Percentiles rank a stretch among this genome's conserved stretches.
phyloP scores from a whole-genome alignment of 2,329 filamentous ascomycete genomes.

The Sporothrix pseudoabietina region DNA sequence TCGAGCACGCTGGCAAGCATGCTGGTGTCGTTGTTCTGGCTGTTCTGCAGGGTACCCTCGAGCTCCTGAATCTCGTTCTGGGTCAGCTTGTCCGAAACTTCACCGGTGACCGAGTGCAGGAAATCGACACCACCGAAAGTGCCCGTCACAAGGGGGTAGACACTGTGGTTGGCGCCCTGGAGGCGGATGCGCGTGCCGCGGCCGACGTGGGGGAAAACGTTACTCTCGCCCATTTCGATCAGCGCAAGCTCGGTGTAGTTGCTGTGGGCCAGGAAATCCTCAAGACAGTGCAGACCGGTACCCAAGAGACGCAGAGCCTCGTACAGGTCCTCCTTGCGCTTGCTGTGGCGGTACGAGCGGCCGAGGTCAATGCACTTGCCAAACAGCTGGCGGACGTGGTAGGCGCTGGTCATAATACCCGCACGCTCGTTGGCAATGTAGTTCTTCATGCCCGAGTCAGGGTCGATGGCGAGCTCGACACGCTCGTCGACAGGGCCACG shows the following conservation, averaged over 20 bases:
- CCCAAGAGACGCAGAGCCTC: constrained; percentile 85
- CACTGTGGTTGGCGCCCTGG: constrained; percentile 62
- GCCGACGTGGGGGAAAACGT: constrained; percentile 87
- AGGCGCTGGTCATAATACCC: constrained; percentile 79
- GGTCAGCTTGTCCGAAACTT: constrained; percentile 83
- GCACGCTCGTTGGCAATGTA: constrained; percentile 86
- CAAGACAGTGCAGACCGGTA: constrained; percentile 85
- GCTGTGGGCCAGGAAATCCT: constrained; percentile 89
- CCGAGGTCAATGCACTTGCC: constrained; percentile 75
- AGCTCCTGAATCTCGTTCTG: constrained; percentile 90
- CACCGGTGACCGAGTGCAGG: constrained; percentile 78
- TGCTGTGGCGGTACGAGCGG: constrained; percentile 66
- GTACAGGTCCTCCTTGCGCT: constrained; percentile 75
- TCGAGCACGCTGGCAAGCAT: constrained; percentile 76
- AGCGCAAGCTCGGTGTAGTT: constrained; percentile 89
- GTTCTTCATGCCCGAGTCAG: constrained; percentile 78
- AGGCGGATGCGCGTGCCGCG: constrained; percentile 70
- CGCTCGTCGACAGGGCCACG: constrained; percentile 79
- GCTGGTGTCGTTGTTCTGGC: constrained; percentile 67
- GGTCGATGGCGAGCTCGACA: constrained; percentile 77
- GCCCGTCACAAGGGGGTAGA: constrained; percentile 84
- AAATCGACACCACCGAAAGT: constrained; percentile 96
- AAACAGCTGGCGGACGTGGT: constrained; percentile 74
- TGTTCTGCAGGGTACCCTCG: constrained; percentile 74
- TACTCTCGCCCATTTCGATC: constrained; percentile 78